Conservation (phyloP, 2,329 filamentous ascomycete species). For the Tolypocladium capitatum region DNA sequence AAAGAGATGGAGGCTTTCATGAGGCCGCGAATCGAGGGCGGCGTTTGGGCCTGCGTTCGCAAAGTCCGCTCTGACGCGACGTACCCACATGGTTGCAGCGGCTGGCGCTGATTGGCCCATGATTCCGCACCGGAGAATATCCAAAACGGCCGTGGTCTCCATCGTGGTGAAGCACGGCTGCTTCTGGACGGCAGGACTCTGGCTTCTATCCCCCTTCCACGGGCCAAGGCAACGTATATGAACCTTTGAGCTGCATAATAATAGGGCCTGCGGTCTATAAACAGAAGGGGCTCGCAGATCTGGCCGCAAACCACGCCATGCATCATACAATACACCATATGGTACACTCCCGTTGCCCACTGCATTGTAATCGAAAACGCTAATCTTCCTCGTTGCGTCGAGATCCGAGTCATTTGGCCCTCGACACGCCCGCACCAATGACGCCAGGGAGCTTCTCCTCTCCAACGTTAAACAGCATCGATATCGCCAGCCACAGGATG, state of each 20-base stretch:
- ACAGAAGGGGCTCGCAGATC: background rate
- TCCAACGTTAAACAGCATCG: slow-evolving; percentile 71
- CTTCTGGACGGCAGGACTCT: background rate
- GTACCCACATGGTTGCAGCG: background rate
- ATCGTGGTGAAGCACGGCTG: background rate
- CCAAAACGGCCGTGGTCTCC: background rate
- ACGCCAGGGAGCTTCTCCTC: slow-evolving; percentile 83
- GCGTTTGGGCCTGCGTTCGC: background rate
- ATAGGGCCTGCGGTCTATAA: background rate
- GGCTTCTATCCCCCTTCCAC: too few species aligned
- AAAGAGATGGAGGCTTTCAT: background rate
- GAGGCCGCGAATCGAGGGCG: background rate
- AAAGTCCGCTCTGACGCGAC: slow-evolving; percentile 5
- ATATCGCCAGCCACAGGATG: slow-evolving; percentile 56
- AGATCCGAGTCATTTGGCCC: slow-evolving; percentile 37
- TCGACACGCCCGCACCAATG: slow-evolving; percentile 85
- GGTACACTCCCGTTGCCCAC: background rate
- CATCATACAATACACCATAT: slow-evolving; percentile 1
- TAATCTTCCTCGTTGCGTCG: background rate
- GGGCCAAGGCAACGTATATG: background rate
- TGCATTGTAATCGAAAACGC: background rate
- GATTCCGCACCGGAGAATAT: background rate
- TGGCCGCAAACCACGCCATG: slow-evolving; percentile 1
- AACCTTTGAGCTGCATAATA: background rate
- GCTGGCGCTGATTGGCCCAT: slow-evolving; percentile 4